Base-by-base conservation (phyloP, 495 filamentous ascomycete species). In the Cudoniella acicularis region DNA sequence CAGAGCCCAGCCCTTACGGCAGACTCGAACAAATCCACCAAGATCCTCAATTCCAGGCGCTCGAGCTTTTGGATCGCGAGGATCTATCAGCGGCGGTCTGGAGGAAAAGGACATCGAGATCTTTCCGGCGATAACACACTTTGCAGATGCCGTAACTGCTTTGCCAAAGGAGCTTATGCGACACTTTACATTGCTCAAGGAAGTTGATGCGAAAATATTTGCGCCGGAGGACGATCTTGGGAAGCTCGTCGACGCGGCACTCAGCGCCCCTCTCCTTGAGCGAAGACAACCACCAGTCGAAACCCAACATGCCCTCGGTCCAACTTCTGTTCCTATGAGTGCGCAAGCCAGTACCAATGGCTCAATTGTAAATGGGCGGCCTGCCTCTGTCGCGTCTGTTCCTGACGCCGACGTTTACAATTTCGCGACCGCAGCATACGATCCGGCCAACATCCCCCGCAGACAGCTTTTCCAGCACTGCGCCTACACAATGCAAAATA, bases 151-250 rank as follows among this genome's bases (percentile, higher is more conserved):
- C 48, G 89, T 97, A 64, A 87, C 88, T 18, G 93, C 95, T 22
- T 85, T 99, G 3, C 94, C 94, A 8, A 89, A 91, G 69, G 94
- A 99, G 68, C 90, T 96, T 53, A 89, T 96, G 56, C 83, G 91
- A 59, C 93, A 99, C 70, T 96, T 96, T 67, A 94, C 92, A 4
- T 80, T 97, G 46, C 76, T 99, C 51, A 96, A 96, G 65, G 94
- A 99, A 71, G 94, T 97, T 27, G 95, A 99, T 75, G 93, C 94
- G 50, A 99, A 99, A 73, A 83, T 91, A 53, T 88, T 87, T 67
- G 81, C 83, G 20, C 85, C 88, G 2, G 87, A 91, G 72, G 83
- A 87, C 60, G 74, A 82, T 65, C 78, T 96, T 27, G 79, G 86
- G 56, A 77, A 87, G 64, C 75, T 92, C 57, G 80, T 96, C 60